Percentiles rank a stretch among this genome's conserved stretches.
phyloP scores from a whole-genome alignment of 2,329 filamentous ascomycete genomes.

The Epichloe sibirici region DNA sequence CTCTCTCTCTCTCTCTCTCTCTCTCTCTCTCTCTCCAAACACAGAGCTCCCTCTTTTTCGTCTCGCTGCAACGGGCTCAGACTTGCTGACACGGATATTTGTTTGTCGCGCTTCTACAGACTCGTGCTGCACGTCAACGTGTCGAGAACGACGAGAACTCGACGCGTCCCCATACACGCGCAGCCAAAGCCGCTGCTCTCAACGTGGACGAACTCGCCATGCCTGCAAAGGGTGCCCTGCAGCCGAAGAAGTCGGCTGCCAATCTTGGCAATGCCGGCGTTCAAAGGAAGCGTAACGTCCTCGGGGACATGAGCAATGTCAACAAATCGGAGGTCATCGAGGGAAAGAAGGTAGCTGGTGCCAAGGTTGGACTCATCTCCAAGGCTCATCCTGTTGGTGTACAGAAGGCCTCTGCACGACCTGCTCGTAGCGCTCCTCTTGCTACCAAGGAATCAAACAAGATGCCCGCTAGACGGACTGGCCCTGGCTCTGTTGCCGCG shows the following conservation, averaged over 20 bases:
- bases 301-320: constrained; percentile 94
- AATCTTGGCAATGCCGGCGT: constrained; percentile 35
- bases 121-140: constrained; percentile 60
- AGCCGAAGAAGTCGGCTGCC: constrained; percentile 54
- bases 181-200: constrained; percentile 78
- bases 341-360: constrained; percentile 58
- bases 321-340: constrained; percentile 62
- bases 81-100: constrained; percentile 7
- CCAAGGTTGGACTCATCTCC: constrained; percentile 58
- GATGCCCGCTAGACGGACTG: constrained; percentile 57
- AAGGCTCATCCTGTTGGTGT: constrained; percentile 78
- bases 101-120: constrained; percentile 26
- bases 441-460: constrained; percentile 59
- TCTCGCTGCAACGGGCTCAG: constrained; percentile 12
- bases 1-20: too few relatives aligned
- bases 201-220: constrained; percentile 48
- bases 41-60: neutral
- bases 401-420: constrained; percentile 52
- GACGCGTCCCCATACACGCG: constrained; percentile 72
- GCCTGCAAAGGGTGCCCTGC: constrained; percentile 49
- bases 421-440: constrained; percentile 49
- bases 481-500: constrained; percentile 53
- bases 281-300: constrained; percentile 63
- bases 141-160: constrained; percentile 92
- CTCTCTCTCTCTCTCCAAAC: neutral